A percentile compares a stretch with the other conserved stretches of the same genome.
These are phyloP conservation scores for Lathyrus tuberosus DNA, from an alignment of 306 rosid genomes.

Conservation along the genomic window DNA sequence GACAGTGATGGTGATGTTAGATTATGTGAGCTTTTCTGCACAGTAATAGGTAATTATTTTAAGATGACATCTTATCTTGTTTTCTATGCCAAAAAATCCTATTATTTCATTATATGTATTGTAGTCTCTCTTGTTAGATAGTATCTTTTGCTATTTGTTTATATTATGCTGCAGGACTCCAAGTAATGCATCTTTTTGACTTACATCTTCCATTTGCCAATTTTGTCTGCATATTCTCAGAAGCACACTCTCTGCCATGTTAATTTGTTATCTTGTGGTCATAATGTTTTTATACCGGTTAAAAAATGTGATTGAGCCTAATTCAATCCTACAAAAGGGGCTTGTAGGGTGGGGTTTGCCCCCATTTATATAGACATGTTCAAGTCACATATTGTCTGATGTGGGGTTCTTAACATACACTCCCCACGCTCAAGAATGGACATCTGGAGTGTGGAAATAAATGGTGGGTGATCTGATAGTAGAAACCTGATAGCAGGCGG, in stretches of 20 bases:
- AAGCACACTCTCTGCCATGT: not conserved
- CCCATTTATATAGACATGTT: too few relatives aligned
- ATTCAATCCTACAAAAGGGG: too few relatives aligned
- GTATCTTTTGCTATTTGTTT: slow-evolving; percentile 38
- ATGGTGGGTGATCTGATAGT: too few relatives aligned
- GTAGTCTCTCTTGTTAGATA: slow-evolving; percentile 53
- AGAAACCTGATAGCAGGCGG: too few relatives aligned
- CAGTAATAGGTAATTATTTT: slow-evolving; percentile 44
- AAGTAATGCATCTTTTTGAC: slow-evolving; percentile 46
- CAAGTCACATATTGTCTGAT: too few relatives aligned
- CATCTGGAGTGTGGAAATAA: too few relatives aligned
- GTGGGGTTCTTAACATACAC: too few relatives aligned
- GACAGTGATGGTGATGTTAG: slow-evolving; percentile 53
- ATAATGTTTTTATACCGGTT: not conserved
- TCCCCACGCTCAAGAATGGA: too few relatives aligned
- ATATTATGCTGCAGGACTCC: slow-evolving; percentile 46
- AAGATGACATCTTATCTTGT: slow-evolving; percentile 42
- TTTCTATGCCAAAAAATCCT: slow-evolving; percentile 36
- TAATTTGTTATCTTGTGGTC: not conserved
- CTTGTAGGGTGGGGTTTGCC: not conserved
- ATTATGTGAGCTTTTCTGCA: slow-evolving; percentile 39
- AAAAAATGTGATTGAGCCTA: too few relatives aligned
- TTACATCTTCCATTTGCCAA: slow-evolving; percentile 17
- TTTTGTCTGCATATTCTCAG: not conserved
- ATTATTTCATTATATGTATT: slow-evolving; percentile 37